Base-by-base conservation (phyloP, 176 grass and related monocot species). In the Lolium perenne region DNA sequence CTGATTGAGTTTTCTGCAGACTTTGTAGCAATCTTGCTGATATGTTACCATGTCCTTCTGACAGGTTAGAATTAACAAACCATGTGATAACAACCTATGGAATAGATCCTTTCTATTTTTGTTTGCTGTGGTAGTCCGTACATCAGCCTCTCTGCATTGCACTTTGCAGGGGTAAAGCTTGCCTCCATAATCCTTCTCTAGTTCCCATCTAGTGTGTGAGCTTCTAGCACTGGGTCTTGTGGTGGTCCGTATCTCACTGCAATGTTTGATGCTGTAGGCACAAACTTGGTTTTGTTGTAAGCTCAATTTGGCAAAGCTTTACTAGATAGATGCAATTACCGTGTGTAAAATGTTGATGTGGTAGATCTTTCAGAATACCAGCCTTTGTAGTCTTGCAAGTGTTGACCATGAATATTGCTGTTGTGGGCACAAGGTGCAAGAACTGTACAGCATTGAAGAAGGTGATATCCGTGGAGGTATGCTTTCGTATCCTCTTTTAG, bases 1-100 rank as follows among this genome's bases (percentile, higher is more conserved):
- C 47, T 21, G 12, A 79, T 9, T 55, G 35, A 21, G 58, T 74
- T 87, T 77, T 87, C 22, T 43, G 46, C 10, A 72, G 63, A 58
- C 65, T 53, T 86, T 57, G 23, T 73, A 74, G 73, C 56, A 79
- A 83, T 79, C 21, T 74, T 86, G 64, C 38, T 65, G 80, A 57
- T 6, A 63, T 84, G 7, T 73, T 83, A 55, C 65, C 67, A 35
- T 83, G 80, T 83, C 75, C 74, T 82, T 82, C 64, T 62, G 26
- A 55, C 23, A 56, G 2, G 32, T 78, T 48, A 15, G 61, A 82
- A 62, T 77, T 14, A 73, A 17, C 20, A 83, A 76, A 78, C 11
- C 21, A 71, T 73, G 22, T 53, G 80, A 71, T 62, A 35, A 72
- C 2, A 80, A 79, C 56, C 25, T 62, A 53, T 58, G 29, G 15